Percentiles rank a stretch among this genome's conserved stretches.
These are phyloP conservation scores for Solanum aculeatissimum DNA, from an alignment of 305 asterid species.

Conservation along the genomic window DNA sequence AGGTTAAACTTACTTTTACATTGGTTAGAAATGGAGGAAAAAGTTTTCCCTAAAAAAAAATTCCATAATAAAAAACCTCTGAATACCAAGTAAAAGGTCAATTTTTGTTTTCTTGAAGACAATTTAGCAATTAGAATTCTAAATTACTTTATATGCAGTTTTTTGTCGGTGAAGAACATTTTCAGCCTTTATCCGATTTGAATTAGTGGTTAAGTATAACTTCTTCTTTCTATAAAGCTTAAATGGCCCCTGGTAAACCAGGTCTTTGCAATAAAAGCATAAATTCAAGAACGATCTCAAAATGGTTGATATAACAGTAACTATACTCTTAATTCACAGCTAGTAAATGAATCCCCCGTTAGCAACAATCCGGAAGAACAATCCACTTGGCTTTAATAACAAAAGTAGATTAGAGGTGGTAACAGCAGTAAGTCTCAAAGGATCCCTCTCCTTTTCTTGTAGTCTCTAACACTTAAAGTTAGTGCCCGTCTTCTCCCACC, in stretches of 20 bases:
- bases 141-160: no score
- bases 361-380: background rate
- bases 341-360: background rate
- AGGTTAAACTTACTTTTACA: background rate
- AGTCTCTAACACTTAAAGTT: conserved; percentile 84
- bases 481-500: conserved; percentile 84
- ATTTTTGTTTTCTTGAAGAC: no score
- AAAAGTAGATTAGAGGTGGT: background rate
- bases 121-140: no score
- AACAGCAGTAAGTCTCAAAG: conserved; percentile 28
- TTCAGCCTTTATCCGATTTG: no score
- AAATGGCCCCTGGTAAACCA: background rate
- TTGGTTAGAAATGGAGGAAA: background rate
- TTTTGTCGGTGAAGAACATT: no score
- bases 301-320: background rate
- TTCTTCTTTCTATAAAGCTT: background rate
- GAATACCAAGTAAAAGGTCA: no score
- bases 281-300: background rate
- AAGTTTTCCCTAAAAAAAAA: background rate
- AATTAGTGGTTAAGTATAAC: no score
- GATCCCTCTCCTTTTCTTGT: conserved; percentile 84
- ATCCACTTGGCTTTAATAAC: background rate
- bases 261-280: background rate
- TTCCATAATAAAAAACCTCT: background rate
- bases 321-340: background rate